Evolutionary conservation across 768 basidiomycete species (phyloP), one percentile per base, ranked within the genome.

Genomic region (Lactifluus subvellereus): DNA sequence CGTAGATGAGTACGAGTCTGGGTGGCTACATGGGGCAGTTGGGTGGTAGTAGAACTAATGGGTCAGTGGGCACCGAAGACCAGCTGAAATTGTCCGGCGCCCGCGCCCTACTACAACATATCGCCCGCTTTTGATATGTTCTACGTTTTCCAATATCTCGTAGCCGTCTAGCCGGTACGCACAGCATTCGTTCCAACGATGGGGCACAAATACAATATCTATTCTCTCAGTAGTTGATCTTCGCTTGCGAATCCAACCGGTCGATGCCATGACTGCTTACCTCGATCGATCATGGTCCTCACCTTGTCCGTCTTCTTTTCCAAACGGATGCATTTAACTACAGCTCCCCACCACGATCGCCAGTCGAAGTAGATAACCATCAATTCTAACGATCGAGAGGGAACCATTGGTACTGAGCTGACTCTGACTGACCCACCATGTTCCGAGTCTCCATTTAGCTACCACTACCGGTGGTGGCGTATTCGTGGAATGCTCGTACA

Each of bases 361-460:
- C n/a, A 47, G 43, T 51, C 57, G 20, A 58, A 51, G 27, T 33
- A 45, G 20, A 22, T 49, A 45, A 30, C 22, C n/a, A 53, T 47
- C 35, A 54, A 16, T 45, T 48, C 30, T 37, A 32, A 37, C 20
- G 32, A 32, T 30, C 16, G 4, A 14, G 9, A 27, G 13, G 40
- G 32, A n/a, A 50, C 38, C 32, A 16, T 45, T 27, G 1, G 20
- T 32, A 22, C 6, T 42, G 51, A 57, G 45, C 33, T 27, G 48
- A 10, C 33, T 35, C 38, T 45, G 18, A 27, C n/a, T 18, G 30
- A 35, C 40, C 37, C 38, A 45, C 27, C 22, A 13, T 30, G 45
- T 20, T 38, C 49, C 48, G 48, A 49, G 40, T 40, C 58, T 51
- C 59, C 54, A 64, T 60, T 54, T 56, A 20, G 49, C 35, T 27